Evolutionary conservation across 805 yeast genomes (phyloP).

Genomic region (Tetrapisispora taiwanensis): DNA sequence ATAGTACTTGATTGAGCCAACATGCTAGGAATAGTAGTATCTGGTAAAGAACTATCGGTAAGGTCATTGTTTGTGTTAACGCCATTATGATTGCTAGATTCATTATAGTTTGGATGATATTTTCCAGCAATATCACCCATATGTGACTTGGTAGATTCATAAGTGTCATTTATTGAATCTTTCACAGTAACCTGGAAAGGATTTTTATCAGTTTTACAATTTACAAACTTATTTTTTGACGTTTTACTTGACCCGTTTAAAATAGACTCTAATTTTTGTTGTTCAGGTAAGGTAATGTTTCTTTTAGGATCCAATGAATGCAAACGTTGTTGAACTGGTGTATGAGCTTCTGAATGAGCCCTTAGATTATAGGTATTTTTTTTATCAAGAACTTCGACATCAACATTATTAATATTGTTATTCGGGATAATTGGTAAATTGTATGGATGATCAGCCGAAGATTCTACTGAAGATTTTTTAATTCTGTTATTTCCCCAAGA

Average conservation of each 20-base stretch:
- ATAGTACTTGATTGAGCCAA: constrained; percentile 24
- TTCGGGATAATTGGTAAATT: too few relatives aligned
- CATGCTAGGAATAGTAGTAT: constrained; percentile 11
- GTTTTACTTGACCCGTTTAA: constrained; percentile 4
- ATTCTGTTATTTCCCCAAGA: too few relatives aligned
- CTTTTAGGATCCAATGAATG: constrained; percentile 26
- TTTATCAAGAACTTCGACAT: neutral
- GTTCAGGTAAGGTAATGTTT: constrained; percentile 20
- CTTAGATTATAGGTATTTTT: constrained; percentile 5
- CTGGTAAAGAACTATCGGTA: neutral
- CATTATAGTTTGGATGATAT: too few relatives aligned
- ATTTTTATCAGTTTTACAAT: too few relatives aligned
- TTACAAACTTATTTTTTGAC: neutral
- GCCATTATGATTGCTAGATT: too few relatives aligned
- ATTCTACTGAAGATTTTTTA: neutral
- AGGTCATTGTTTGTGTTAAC: neutral
- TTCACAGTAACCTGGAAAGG: neutral
- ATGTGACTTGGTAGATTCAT: neutral
- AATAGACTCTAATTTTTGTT: constrained; percentile 12
- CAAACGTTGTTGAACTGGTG: neutral
- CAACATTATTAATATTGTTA: too few relatives aligned
- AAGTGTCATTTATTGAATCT: neutral
- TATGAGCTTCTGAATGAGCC: constrained; percentile 11
- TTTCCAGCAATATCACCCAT: neutral
- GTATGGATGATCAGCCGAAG: too few relatives aligned